Conservation (phyloP, 805 yeast species). For the Monosporozyma servazzii region DNA sequence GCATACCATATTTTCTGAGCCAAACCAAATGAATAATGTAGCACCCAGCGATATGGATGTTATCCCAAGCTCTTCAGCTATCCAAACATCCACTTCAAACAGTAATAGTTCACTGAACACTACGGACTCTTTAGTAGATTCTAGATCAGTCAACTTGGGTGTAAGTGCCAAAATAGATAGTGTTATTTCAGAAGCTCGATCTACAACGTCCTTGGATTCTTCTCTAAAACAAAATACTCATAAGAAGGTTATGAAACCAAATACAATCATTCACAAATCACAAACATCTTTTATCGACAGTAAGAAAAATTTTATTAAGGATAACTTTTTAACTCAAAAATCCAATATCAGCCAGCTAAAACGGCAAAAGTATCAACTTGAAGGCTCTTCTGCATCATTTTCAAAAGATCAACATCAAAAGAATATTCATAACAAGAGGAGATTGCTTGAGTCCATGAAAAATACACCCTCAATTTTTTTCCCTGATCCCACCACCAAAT, state of each 20-base stretch:
- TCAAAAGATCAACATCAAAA: not conserved
- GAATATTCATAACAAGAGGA: conserved; percentile 1
- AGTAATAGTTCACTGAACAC: not conserved
- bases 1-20: not conserved
- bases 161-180: not conserved
- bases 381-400: not conserved
- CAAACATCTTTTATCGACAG: conserved; percentile 8
- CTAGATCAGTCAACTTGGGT: not conserved
- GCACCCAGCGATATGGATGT: not conserved
- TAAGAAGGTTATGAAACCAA: not conserved
- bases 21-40: not conserved
- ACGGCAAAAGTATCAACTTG: conserved; percentile 5
- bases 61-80: not conserved
- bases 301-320: conserved; percentile 10
- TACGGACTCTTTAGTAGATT: not conserved
- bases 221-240: not conserved
- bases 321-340: conserved; percentile 14
- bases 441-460: conserved; percentile 11
- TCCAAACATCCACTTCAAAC: not conserved
- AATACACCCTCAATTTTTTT: conserved; percentile 16
- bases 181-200: not conserved
- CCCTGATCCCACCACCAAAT: conserved; percentile 16
- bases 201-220: not conserved
- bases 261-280: conserved; percentile 2
- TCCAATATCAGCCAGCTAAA: conserved; percentile 13